Conservation (phyloP, 352 stramenopile species). For the Pythium apleroticum region DNA sequence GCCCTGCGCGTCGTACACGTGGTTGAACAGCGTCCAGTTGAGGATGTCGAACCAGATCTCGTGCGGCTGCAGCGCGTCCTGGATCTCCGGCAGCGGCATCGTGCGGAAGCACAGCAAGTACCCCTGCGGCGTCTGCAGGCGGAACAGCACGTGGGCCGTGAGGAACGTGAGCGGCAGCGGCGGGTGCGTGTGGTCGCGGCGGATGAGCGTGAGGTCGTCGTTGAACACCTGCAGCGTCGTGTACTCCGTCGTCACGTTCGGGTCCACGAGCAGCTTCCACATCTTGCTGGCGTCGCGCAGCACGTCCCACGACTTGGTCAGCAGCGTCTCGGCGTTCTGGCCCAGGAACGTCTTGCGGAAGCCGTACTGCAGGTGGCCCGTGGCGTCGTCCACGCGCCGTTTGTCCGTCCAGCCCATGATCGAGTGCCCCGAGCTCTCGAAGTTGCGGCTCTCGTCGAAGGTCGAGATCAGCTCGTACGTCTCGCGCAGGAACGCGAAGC, state of each 20-base stretch:
- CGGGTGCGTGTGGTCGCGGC: slow-evolving; percentile 49
- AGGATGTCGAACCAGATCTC: slow-evolving; percentile 68
- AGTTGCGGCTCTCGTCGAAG: slow-evolving; percentile 19
- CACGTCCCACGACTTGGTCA: slow-evolving; percentile 27
- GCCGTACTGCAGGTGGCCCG: slow-evolving; percentile 24
- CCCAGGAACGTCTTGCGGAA: slow-evolving; percentile 27
- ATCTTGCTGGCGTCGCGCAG: slow-evolving; percentile 37
- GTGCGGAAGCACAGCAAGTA: slow-evolving; percentile 63
- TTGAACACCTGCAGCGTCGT: slow-evolving; percentile 52
- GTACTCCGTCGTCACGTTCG: slow-evolving; percentile 43
- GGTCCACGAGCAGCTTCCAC: slow-evolving; percentile 46
- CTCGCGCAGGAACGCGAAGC: slow-evolving; percentile 56
- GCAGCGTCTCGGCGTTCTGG: slow-evolving; percentile 23
- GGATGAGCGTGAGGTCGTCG: slow-evolving; percentile 59
- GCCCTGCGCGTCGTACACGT: slow-evolving; percentile 41
- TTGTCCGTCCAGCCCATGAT: slow-evolving; percentile 27
- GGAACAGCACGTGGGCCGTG: slow-evolving; percentile 61
- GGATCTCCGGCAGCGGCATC: slow-evolving; percentile 49
- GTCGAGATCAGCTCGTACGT: slow-evolving; percentile 50
- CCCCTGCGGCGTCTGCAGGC: slow-evolving; percentile 52
- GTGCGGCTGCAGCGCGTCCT: slow-evolving; percentile 38
- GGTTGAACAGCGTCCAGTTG: slow-evolving; percentile 63
- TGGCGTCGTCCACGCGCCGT: slow-evolving; percentile 20
- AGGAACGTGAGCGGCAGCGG: slow-evolving; percentile 49
- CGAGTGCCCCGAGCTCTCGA: slow-evolving; percentile 19